A percentile compares a stretch with the other conserved stretches of the same genome.
phyloP scores from a whole-genome alignment of 768 basidiomycete species.

The Strobilomyces confusus region DNA sequence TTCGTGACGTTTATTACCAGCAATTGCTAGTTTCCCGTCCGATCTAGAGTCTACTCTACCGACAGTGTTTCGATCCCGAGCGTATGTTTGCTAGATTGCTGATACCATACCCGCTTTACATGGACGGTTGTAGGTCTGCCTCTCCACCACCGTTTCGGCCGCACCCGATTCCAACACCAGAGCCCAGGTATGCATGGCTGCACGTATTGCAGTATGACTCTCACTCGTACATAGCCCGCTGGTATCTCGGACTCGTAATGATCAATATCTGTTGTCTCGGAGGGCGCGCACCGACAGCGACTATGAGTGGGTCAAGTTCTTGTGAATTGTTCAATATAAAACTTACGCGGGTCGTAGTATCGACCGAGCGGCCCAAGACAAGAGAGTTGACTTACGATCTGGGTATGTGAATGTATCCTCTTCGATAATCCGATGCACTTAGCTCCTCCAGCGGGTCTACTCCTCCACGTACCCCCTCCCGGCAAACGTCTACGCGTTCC shows the following conservation, averaged over 20 bases:
- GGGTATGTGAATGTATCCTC: conserved; percentile 10
- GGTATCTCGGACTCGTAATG: conserved; percentile 17
- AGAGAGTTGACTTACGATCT: conserved; percentile 7
- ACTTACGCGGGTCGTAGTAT: conserved; percentile 8
- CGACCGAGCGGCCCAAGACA: not conserved
- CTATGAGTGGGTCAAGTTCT: conserved; percentile 13
- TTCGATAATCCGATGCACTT: not conserved
- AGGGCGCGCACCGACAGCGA: not conserved
- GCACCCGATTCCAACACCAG: conserved; percentile 29
- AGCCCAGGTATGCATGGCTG: conserved; percentile 24
- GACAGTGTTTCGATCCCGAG: conserved; percentile 20
- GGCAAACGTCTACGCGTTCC: conserved; percentile 15
- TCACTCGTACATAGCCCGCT: conserved; percentile 21
- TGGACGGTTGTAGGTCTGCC: conserved; percentile 10
- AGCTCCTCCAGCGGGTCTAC: conserved; percentile 13
- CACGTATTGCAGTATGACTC: not conserved
- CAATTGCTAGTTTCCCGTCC: conserved; percentile 1
- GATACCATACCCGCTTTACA: not conserved
- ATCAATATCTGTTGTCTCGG: conserved; percentile 10
- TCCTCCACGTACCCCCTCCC: conserved; percentile 13
- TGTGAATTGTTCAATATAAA: not conserved
- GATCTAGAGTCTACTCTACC: conserved; percentile 17
- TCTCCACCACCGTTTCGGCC: conserved; percentile 19
- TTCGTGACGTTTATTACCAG: not conserved
- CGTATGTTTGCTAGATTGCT: conserved; percentile 15